A percentile compares a stretch with the other conserved stretches of the same genome.
These are phyloP conservation scores for Acrocalymma vagum DNA, from an alignment of 2,329 filamentous ascomycete genomes.

Conservation along the genomic window DNA sequence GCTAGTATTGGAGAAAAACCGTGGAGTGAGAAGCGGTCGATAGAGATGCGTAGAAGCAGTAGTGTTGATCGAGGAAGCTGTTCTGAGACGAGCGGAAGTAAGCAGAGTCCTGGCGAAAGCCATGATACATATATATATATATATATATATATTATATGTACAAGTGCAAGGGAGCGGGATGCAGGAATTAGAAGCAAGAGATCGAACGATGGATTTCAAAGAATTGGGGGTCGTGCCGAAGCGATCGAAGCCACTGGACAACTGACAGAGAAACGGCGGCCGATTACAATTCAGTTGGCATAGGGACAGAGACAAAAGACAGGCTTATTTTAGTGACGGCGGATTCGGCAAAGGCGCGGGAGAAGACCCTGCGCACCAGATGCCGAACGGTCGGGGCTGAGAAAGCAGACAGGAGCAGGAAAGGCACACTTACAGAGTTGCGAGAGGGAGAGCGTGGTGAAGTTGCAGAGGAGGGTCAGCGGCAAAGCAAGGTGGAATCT, in stretches of 20 bases:
- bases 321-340: constrained; percentile 26
- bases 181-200: constrained; percentile 19
- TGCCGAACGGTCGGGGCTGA: constrained; percentile 12
- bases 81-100: constrained; percentile 48
- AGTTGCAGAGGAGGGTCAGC: constrained; percentile 18
- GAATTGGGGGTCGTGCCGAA: too few relatives aligned
- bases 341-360: constrained; percentile 37
- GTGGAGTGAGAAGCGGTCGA: constrained; percentile 41
- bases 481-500: constrained; percentile 16
- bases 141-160: constrained; percentile 52
- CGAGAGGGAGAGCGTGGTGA: constrained; percentile 17
- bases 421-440: constrained; percentile 34
- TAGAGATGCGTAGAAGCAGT: constrained; percentile 40
- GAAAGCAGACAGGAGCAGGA: constrained; percentile 6
- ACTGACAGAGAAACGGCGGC: constrained; percentile 14
- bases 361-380: constrained; percentile 32
- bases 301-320: constrained; percentile 23
- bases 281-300: constrained; percentile 41
- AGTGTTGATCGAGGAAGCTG: constrained; percentile 39
- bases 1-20: constrained; percentile 52
- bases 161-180: constrained; percentile 25
- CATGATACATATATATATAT: too few relatives aligned
- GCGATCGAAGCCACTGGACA: constrained; percentile 45
- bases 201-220: constrained; percentile 39
- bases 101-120: constrained; percentile 52